phyloP scores from a whole-genome alignment of 2,329 filamentous ascomycete species.

The Pestalotiopsis fici region DNA sequence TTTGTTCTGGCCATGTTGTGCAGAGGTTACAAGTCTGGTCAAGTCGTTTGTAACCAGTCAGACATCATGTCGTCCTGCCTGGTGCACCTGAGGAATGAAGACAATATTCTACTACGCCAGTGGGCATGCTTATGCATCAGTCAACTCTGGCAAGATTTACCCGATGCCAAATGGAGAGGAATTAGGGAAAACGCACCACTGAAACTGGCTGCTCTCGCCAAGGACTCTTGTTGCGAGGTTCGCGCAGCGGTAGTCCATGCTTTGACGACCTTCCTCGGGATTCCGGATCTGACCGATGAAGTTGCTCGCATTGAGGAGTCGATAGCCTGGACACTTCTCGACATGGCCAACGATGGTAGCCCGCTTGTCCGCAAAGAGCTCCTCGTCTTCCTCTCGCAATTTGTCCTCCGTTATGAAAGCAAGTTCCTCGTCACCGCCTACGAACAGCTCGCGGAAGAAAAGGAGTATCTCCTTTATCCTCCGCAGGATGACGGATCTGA shows the following conservation, averaged over 20 bases:
- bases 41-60: constrained; percentile 85
- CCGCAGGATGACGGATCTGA: constrained; percentile 57
- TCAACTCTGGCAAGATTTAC: constrained; percentile 88
- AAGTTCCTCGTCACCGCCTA: constrained; percentile 91
- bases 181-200: constrained; percentile 84
- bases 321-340: constrained; percentile 83
- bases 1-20: constrained; percentile 98
- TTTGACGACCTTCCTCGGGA: constrained; percentile 90
- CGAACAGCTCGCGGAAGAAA: constrained; percentile 86
- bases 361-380: constrained; percentile 93
- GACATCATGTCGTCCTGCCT: constrained; percentile 91
- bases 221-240: constrained; percentile 89
- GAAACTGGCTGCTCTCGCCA: constrained; percentile 76
- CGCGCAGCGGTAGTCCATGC: constrained; percentile 91
- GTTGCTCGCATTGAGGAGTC: constrained; percentile 89
- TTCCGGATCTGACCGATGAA: constrained; percentile 88
- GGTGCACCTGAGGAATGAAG: constrained; percentile 77
- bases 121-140: constrained; percentile 96
- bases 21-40: constrained; percentile 89
- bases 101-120: constrained; percentile 86
- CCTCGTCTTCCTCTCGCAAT: constrained; percentile 89
- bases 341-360: constrained; percentile 92
- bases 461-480: constrained; percentile 63
- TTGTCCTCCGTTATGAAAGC: constrained; percentile 85
- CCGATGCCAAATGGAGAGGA: constrained; percentile 95